These are phyloP conservation scores for Musa acuminata DNA, from an alignment of 176 grass and related monocot species.

Conservation along the genomic window DNA sequence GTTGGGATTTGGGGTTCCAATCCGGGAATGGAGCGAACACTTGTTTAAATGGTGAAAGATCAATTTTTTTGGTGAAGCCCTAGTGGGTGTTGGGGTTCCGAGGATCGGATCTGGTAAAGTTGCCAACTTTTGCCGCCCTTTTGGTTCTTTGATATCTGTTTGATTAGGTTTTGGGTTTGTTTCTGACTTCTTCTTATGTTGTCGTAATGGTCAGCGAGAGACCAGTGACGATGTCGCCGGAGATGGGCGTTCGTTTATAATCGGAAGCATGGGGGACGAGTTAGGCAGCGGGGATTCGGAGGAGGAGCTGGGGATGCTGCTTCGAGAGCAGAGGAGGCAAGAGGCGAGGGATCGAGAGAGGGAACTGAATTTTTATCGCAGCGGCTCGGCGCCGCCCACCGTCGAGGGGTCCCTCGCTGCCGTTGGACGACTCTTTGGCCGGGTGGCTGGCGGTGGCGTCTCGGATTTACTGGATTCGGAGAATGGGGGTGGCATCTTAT, in stretches of 20 bases:
- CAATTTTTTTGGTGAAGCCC: not conserved
- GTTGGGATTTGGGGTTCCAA: not conserved
- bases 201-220: not conserved
- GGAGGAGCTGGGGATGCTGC: constrained; percentile 38
- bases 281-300: constrained; percentile 3
- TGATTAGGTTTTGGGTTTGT: not conserved
- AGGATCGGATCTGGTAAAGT: not conserved
- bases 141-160: not conserved
- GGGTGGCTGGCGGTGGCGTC: constrained; percentile 22
- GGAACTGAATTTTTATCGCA: constrained; percentile 66
- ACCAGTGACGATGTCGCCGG: not conserved
- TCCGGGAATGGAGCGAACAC: not conserved
- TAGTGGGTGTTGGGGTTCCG: constrained; percentile 1
- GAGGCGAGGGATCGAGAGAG: constrained; percentile 38
- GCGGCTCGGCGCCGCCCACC: constrained; percentile 87
- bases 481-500: constrained; percentile 35
- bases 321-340: constrained; percentile 39
- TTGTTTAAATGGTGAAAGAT: not conserved
- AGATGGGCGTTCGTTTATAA: constrained; percentile 3
- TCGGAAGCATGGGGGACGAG: not conserved
- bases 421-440: constrained; percentile 36
- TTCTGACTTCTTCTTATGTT: not conserved
- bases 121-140: not conserved
- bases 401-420: constrained; percentile 77
- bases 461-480: constrained; percentile 30